phyloP scores from a whole-genome alignment of 495 filamentous ascomycete genomes.

The Daldinia concentrica region DNA sequence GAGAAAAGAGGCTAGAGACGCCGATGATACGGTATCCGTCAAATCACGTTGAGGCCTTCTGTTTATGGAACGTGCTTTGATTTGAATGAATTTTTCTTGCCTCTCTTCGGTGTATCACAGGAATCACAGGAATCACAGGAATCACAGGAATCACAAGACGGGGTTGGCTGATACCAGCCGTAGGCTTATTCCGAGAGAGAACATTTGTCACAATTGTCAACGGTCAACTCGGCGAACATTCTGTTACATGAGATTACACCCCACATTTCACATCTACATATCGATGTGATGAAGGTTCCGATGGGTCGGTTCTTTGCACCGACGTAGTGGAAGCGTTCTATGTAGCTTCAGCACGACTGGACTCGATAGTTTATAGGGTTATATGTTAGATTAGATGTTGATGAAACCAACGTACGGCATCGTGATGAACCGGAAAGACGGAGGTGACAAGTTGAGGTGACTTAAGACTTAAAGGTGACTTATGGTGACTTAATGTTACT shows the following conservation, averaged over 20 bases:
- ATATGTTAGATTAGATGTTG: constrained; percentile 24
- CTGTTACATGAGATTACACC: constrained; percentile 37
- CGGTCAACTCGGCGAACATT: constrained; percentile 17
- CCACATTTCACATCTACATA: constrained; percentile 21
- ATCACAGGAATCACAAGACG: constrained; percentile 30
- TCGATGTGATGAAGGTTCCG: constrained; percentile 35
- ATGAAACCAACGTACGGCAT: constrained; percentile 10
- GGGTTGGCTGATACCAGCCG: constrained; percentile 32
- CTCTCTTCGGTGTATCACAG: constrained; percentile 29
- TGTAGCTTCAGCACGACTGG: constrained; percentile 8
- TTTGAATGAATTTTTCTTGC: not conserved
- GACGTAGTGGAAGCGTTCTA: constrained; percentile 26
- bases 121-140: constrained; percentile 25
- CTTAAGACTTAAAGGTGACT: not conserved
- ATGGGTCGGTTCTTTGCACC: constrained; percentile 26
- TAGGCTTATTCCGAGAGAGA: constrained; percentile 20
- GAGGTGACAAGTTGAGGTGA: constrained; percentile 28
- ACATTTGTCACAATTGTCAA: constrained; percentile 21
- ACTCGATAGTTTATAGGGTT: constrained; percentile 16
- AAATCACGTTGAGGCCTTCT: constrained; percentile 29
- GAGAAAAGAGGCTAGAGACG: constrained; percentile 28
- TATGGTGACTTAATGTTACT: not conserved
- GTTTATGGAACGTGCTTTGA: constrained; percentile 30
- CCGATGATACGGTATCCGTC: constrained; percentile 18
- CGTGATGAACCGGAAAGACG: constrained; percentile 24